phyloP scores from a whole-genome alignment of 83 land plant genomes.

The Thuja plicata region DNA sequence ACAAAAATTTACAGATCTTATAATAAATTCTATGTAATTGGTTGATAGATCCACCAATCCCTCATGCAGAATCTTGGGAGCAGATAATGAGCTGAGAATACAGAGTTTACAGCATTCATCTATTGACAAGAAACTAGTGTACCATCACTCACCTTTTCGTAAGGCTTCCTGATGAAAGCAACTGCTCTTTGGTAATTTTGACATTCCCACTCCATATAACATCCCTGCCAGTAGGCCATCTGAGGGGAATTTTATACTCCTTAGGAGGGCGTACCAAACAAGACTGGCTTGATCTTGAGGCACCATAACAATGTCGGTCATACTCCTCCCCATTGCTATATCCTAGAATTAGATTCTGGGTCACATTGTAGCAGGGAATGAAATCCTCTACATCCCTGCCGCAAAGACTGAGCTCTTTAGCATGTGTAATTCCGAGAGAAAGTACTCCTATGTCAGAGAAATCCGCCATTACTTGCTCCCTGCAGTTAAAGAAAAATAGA shows the following conservation, averaged over 20 bases:
- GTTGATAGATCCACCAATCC: not conserved
- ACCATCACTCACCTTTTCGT: slow-evolving; percentile 52
- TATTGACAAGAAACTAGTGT: not conserved
- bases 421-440: not conserved
- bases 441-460: slow-evolving; percentile 21
- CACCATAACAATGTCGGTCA: slow-evolving; percentile 42
- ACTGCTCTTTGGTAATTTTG: slow-evolving; percentile 67
- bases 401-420: slow-evolving; percentile 13
- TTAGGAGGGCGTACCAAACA: slow-evolving; percentile 76
- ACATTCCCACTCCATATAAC: slow-evolving; percentile 73
- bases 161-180: slow-evolving; percentile 66
- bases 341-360: slow-evolving; percentile 30
- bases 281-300: slow-evolving; percentile 15
- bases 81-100: not conserved
- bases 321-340: slow-evolving; percentile 29
- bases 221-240: slow-evolving; percentile 85
- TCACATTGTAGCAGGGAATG: slow-evolving; percentile 78
- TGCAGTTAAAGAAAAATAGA: not conserved
- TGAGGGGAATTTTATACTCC: slow-evolving; percentile 74
- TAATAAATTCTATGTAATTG: not conserved
- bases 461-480: slow-evolving; percentile 18
- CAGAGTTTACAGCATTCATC: not conserved
- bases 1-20: not conserved
- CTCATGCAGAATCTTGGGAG: not conserved
- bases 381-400: slow-evolving; percentile 43